Percentiles rank a stretch among this genome's conserved stretches.
Evolutionary conservation across 2,329 filamentous ascomycete species (phyloP).

Genomic region (Atkinsonella texensis): DNA sequence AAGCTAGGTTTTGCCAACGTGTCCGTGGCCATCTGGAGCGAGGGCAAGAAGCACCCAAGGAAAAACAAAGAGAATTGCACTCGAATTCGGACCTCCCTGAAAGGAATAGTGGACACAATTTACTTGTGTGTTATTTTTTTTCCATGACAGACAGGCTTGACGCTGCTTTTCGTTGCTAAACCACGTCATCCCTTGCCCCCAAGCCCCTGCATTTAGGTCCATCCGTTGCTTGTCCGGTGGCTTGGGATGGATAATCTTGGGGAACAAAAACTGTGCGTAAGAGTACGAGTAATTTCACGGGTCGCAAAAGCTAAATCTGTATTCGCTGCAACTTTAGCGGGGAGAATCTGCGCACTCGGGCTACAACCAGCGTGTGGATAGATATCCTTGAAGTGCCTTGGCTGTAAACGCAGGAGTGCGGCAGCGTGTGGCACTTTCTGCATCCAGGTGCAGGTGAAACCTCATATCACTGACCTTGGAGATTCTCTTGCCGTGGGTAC

Average conservation of each 20-base stretch:
- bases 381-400: no score
- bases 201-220: neutral
- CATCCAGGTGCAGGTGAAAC: neutral
- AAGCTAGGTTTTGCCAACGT: constrained; percentile 13
- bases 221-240: neutral
- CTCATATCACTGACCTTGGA: neutral
- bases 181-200: neutral
- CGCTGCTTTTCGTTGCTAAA: neutral
- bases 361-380: no score
- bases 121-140: neutral
- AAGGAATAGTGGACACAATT: neutral
- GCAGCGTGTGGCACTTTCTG: no score
- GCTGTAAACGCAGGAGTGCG: no score
- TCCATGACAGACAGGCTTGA: neutral
- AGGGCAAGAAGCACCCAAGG: neutral
- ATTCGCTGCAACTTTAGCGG: no score
- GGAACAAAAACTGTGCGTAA: neutral
- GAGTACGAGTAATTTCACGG: no score
- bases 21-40: constrained; percentile 15
- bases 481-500: neutral
- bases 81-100: neutral
- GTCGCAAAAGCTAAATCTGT: no score
- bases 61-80: constrained; percentile 3
- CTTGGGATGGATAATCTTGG: neutral
- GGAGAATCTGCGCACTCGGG: no score